Conservation (phyloP, 768 basidiomycete genomes). For the Cubamyces sp. region DNA sequence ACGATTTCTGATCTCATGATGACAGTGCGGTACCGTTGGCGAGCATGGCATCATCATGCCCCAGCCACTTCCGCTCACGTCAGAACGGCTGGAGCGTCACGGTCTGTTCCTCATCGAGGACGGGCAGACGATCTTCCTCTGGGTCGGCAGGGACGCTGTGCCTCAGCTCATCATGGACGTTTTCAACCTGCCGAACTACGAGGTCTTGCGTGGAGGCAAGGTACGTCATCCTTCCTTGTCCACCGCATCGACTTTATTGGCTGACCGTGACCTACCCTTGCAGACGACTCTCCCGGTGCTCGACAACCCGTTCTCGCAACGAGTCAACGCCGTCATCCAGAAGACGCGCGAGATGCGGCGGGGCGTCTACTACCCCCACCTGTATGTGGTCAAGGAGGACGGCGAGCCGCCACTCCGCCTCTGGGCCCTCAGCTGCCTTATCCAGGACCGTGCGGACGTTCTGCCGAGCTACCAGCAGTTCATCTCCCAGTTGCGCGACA, state of each 20-base stretch:
- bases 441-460: constrained; percentile 95
- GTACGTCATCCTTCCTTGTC: constrained; percentile 39
- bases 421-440: constrained; percentile 93
- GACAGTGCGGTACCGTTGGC: constrained; percentile 86
- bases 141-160: constrained; percentile 98
- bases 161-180: constrained; percentile 93
- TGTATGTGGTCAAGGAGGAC: constrained; percentile 98
- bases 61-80: constrained; percentile 84
- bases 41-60: constrained; percentile 90
- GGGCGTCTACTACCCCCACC: constrained; percentile 89
- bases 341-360: constrained; percentile 94
- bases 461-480: constrained; percentile 97
- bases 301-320: constrained; percentile 95
- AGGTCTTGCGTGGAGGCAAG: constrained; percentile 92
- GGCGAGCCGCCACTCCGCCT: constrained; percentile 92
- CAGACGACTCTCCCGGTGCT: constrained; percentile 88
- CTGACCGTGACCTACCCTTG: neutral
- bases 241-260: neutral
- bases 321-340: constrained; percentile 90
- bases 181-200: constrained; percentile 87
- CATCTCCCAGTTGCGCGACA: constrained; percentile 87
- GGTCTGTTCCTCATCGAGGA: constrained; percentile 98
- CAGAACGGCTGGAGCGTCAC: constrained; percentile 93
- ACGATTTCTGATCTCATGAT: constrained; percentile 9
- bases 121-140: constrained; percentile 96